A percentile compares a stretch with the other conserved stretches of the same genome.
phyloP scores from a whole-genome alignment of 768 basidiomycete genomes.

The Mycena galericulata region DNA sequence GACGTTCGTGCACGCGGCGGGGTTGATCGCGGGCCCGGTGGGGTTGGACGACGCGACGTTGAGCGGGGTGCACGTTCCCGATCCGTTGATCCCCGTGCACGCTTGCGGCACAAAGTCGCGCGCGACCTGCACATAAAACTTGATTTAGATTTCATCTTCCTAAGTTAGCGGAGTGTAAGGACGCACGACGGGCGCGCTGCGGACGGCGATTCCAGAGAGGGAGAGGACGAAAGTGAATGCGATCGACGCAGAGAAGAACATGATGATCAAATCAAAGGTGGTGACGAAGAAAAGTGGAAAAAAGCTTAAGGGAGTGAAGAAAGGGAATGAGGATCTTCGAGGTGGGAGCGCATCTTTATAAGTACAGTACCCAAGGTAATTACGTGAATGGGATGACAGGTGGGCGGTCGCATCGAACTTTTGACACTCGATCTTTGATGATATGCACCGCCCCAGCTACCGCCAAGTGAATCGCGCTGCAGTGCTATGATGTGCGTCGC shows the following conservation, averaged over 20 bases:
- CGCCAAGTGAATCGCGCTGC: no score
- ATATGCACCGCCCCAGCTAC: no score
- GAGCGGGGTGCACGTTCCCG: conserved; percentile 11
- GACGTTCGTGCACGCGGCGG: conserved; percentile 19
- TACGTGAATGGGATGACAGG: no score
- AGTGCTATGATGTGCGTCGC: no score
- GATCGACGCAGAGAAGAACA: conserved; percentile 35
- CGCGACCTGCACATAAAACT: not conserved
- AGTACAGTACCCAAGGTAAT: no score
- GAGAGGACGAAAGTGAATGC: conserved; percentile 24
- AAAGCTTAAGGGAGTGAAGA: not conserved
- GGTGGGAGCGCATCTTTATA: not conserved
- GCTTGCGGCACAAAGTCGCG: conserved; percentile 18
- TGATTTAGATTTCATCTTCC: not conserved
- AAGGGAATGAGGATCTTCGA: not conserved
- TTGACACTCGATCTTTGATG: no score
- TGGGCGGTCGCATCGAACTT: no score
- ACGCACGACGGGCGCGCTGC: conserved; percentile 27
- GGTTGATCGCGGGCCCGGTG: not conserved
- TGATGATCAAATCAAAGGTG: conserved; percentile 24
- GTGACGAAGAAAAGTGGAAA: conserved; percentile 6
- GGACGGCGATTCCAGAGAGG: conserved; percentile 25
- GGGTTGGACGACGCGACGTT: conserved; percentile 12
- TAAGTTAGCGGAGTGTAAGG: no score
- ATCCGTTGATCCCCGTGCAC: conserved; percentile 15